These are phyloP conservation scores for Diaporthe australafricana DNA, from an alignment of 2,329 filamentous ascomycete genomes.

Conservation along the genomic window DNA sequence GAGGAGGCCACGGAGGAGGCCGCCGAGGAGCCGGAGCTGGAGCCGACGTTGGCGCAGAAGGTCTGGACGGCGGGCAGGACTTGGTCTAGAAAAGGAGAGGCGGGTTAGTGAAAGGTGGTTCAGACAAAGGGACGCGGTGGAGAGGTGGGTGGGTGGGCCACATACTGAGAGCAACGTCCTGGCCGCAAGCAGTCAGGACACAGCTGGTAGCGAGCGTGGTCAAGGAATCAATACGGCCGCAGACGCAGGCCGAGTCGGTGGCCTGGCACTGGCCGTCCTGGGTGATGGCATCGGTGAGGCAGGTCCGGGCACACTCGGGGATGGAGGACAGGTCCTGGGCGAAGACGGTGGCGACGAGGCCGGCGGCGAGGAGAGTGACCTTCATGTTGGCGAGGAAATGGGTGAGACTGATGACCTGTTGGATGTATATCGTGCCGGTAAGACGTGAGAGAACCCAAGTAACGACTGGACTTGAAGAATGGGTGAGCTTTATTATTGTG, in stretches of 20 bases:
- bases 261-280: slow-evolving; percentile 19
- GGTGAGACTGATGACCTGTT: neutral
- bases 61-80: slow-evolving; percentile 21
- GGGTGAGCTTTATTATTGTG: neutral
- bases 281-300: slow-evolving; percentile 11
- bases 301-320: slow-evolving; percentile 9
- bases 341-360: slow-evolving; percentile 19
- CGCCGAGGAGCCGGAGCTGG: neutral
- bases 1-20: neutral
- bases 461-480: neutral
- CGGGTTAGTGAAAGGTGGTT: neutral
- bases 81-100: neutral
- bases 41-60: slow-evolving; percentile 15
- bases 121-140: neutral
- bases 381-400: slow-evolving; percentile 11
- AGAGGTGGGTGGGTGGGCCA: neutral
- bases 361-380: slow-evolving; percentile 27
- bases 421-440: too few relatives aligned
- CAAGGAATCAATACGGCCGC: slow-evolving; percentile 12
- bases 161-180: slow-evolving; percentile 21
- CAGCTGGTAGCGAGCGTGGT: slow-evolving; percentile 16
- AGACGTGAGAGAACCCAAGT: too few relatives aligned
- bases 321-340: slow-evolving; percentile 20
- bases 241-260: slow-evolving; percentile 2
- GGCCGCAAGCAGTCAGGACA: slow-evolving; percentile 10